These are phyloP conservation scores for Kodamaea anthophila DNA, from an alignment of 1,139 yeast genomes.

Conservation along the genomic window DNA sequence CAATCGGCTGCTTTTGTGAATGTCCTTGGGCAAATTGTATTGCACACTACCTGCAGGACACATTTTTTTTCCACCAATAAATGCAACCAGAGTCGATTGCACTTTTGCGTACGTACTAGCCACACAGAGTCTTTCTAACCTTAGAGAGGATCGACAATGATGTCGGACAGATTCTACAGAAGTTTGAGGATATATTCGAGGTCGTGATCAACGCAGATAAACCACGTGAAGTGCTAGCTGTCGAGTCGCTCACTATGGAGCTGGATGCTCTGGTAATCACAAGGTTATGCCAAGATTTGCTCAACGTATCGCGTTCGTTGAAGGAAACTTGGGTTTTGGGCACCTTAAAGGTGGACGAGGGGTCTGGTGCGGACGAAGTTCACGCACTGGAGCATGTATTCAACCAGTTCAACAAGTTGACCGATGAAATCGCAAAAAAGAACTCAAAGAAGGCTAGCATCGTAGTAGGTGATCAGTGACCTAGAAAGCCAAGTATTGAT, in stretches of 20 bases:
- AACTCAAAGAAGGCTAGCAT: constrained; percentile 1
- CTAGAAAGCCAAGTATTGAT: no score
- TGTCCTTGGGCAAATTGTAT: no score
- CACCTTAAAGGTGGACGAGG: constrained; percentile 32
- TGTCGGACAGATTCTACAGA: constrained; percentile 37
- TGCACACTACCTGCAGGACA: no score
- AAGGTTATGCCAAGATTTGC: constrained; percentile 47
- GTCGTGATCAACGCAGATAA: constrained; percentile 39
- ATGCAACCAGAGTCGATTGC: constrained; percentile 44
- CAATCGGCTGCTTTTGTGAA: no score
- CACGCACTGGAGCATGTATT: constrained; percentile 22
- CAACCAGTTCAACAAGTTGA: constrained; percentile 35
- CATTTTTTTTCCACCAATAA: no score
- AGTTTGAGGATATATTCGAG: constrained; percentile 41
- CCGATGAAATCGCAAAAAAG: constrained; percentile 28
- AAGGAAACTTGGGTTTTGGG: constrained; percentile 57
- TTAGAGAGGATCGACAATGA: constrained; percentile 36
- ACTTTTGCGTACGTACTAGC: constrained; percentile 32
- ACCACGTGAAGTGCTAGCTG: constrained; percentile 46
- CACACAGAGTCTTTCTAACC: constrained; percentile 13
- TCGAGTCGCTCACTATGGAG: constrained; percentile 52
- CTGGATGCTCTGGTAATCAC: constrained; percentile 47
- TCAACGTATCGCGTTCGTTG: constrained; percentile 42
- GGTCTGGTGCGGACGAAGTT: constrained; percentile 11
- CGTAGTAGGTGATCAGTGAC: no score